Evolutionary conservation across 2,329 filamentous ascomycete genomes (phyloP).

Genomic region (Pestalotiopsis sp.): DNA sequence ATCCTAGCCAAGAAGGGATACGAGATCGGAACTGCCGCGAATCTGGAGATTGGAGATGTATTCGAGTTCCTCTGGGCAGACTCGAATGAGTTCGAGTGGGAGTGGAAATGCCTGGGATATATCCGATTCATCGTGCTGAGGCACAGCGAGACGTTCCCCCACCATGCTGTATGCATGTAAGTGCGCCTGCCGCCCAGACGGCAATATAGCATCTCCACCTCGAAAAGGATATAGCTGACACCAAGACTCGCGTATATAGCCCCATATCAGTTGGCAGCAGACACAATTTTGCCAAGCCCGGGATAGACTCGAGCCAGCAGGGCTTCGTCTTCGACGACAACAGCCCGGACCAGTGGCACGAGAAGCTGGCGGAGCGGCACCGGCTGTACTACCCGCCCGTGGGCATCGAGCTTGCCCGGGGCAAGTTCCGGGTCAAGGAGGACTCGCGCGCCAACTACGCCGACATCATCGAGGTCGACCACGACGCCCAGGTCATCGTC

Average conservation of each 20-base stretch:
- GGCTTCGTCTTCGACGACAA: slow-evolving; percentile 35
- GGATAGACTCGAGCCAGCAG: slow-evolving; percentile 38
- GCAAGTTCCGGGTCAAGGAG: slow-evolving; percentile 35
- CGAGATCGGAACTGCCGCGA: slow-evolving; percentile 35
- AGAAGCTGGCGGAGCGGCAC: slow-evolving; percentile 27
- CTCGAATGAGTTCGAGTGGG: slow-evolving; percentile 37
- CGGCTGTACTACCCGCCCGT: slow-evolving; percentile 36
- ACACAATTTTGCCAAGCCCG: slow-evolving; percentile 38
- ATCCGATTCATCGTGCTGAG: slow-evolving; percentile 38
- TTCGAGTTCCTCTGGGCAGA: slow-evolving; percentile 42
- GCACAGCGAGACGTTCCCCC: slow-evolving; percentile 37
- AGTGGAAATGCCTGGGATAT: slow-evolving; percentile 41
- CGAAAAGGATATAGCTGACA: background rate
- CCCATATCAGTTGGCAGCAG: slow-evolving; percentile 36
- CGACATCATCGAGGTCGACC: slow-evolving; percentile 37
- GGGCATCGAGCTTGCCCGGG: slow-evolving; percentile 34
- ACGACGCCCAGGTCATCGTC: slow-evolving; percentile 37
- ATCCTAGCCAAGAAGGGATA: slow-evolving; percentile 36
- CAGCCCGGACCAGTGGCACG: slow-evolving; percentile 26
- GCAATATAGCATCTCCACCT: background rate
- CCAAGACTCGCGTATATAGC: slow-evolving; percentile 17
- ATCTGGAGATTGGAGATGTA: slow-evolving; percentile 38
- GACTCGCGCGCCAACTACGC: slow-evolving; percentile 40
- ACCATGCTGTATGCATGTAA: slow-evolving; percentile 39
- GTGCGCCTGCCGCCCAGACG: slow-evolving; percentile 10